Base-by-base conservation (phyloP, 768 basidiomycete species). In the Phlegmacium glaucopus region DNA sequence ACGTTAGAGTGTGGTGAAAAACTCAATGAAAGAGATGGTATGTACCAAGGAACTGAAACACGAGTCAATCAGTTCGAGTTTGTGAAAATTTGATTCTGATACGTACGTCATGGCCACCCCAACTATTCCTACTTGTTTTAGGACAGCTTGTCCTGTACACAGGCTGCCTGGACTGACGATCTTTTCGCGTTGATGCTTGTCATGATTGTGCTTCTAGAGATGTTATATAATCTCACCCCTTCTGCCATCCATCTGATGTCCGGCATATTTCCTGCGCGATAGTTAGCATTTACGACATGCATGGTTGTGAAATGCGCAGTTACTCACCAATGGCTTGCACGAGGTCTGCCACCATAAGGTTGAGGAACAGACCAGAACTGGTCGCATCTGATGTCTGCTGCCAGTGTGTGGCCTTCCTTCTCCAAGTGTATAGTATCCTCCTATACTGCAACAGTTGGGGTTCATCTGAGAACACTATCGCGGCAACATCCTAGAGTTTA, bases 61-160 rank as follows among this genome's bases (percentile, higher is more conserved):
- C n/a, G n/a, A n/a, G n/a, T 10, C 12, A n/a, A 26, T 25, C 28
- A 9, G 28, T 35, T 7, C 8, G 8, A 51, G 30, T 7, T 46
- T 5, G 17, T 47, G 55, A 48, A 45, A 61, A 60, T 28, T 28
- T n/a, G 42, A 27, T 5, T 39, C 13, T 8, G 25, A 10, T 48
- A 75, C 69, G 35, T 46, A 70, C 70, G 64, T 67, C 32, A 72
- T 55, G 7, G 77, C 70, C 7, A 70, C 72, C 1, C 72, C 72
- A n/a, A 76, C 69, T 47, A 78, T 77, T 2, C 77, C 73, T 1
- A 70, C 48, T 37, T 78, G 75, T 59, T 76, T 77, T 42, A 79
- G 38, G 25, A 63, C 66, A 41, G 67, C 76, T 62, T 80, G 78
- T 0, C 66, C 66, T 6, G 71, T 70, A 56, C 77, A 80, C 1